Evolutionary conservation across 1,284 basidiomycete genomes (phyloP).

Genomic region (Lentinula novae-zelandiae): DNA sequence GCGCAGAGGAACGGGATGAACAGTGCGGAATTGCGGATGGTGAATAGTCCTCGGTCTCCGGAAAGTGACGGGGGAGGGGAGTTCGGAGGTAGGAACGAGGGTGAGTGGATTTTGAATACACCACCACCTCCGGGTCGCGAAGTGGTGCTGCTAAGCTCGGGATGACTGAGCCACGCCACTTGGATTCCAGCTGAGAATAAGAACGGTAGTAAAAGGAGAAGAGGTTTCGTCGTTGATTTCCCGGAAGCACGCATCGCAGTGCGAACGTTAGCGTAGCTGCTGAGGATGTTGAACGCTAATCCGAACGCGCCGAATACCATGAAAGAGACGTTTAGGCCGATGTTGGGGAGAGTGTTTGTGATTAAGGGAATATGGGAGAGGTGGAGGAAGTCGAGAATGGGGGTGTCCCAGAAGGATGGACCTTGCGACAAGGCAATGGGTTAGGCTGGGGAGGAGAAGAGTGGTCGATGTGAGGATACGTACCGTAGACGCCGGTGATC

Average conservation of each 20-base stretch:
- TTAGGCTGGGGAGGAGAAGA: too few relatives aligned
- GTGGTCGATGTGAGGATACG: conserved; percentile 17
- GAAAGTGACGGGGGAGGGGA: neutral
- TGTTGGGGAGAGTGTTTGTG: conserved; percentile 48
- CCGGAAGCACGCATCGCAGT: conserved; percentile 36
- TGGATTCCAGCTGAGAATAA: conserved; percentile 67
- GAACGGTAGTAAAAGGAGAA: conserved; percentile 81
- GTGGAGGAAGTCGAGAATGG: conserved; percentile 58
- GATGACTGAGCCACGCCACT: conserved; percentile 75
- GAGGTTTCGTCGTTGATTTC: conserved; percentile 49
- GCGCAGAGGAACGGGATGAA: conserved; percentile 87
- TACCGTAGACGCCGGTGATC: conserved; percentile 74
- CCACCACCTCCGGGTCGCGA: conserved; percentile 27
- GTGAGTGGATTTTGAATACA: neutral
- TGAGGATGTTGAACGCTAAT: conserved; percentile 79
- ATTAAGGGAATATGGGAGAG: conserved; percentile 53
- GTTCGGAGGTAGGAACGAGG: neutral
- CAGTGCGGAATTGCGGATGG: conserved; percentile 58
- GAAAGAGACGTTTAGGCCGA: conserved; percentile 85
- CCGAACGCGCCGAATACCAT: conserved; percentile 80
- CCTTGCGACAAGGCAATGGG: conserved; percentile 34
- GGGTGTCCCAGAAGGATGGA: conserved; percentile 82
- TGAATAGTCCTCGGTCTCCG: neutral
- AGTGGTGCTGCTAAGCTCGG: conserved; percentile 40
- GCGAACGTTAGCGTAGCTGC: conserved; percentile 78